Evolutionary conservation across 768 basidiomycete genomes (phyloP), one percentile per base, ranked within the genome.

Genomic region (Leucocoprinus birnbaumii): DNA sequence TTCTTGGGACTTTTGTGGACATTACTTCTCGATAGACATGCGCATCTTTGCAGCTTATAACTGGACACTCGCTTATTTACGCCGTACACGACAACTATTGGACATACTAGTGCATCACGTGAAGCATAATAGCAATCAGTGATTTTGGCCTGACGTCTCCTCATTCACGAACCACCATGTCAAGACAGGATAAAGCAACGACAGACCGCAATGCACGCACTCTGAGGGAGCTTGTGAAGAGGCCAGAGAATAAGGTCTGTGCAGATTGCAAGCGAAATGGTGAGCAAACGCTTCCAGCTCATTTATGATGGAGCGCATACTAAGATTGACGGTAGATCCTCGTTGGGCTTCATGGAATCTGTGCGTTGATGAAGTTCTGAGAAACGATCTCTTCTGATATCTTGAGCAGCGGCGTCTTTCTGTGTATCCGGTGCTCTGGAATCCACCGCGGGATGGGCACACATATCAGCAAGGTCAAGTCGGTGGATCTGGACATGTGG

Each of bases 291-390:
- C 56, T 43, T 58, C 52, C 10, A 9, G 27, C 14, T 11, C 19
- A n/a, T 21, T n/a, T 21, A 18, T 34, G n/a, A 11, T 19, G 21
- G 9, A n/a, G 13, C 18, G 3, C 8, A 27, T 27, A 58, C 35
- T 53, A 24, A 51, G 10, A 27, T 58, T 16, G 21, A 38, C 22
- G 48, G 14, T 60, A 97, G 95, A 98, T 78, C 92, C 96, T 42
- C 81, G 96, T 62, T 99, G 96, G 96, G 96, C 96, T 41, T 94
- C 93, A 7, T 97, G 94, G 90, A 98, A 98, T 69, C 71, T 98
- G 90, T 93, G 66, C 60, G 85, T n/a, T n/a, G n/a, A n/a, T n/a
- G n/a, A n/a, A n/a, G 64, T 41, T 18, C 13, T 9, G 44, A 14
- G 14, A 7, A 2, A 26, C 21, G 18, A 25, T 21, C 11, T 34